A percentile compares a stretch with the other conserved stretches of the same genome.
phyloP scores from a whole-genome alignment of 2,329 filamentous ascomycete species.

The Neonectria neomacrospora region DNA sequence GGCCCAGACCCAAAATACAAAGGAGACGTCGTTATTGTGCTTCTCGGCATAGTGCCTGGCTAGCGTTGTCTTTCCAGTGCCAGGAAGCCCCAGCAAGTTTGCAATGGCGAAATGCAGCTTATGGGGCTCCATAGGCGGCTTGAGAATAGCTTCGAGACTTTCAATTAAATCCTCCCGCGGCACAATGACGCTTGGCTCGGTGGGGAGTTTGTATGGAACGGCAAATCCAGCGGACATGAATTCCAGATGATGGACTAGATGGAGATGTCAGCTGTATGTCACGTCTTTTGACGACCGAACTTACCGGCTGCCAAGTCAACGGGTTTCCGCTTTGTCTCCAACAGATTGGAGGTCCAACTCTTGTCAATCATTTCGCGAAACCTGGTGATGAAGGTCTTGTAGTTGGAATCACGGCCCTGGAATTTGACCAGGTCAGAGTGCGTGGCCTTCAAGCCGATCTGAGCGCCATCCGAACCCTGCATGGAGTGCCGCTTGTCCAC shows the following conservation, averaged over 20 bases:
- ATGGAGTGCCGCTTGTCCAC: slow-evolving; percentile 25
- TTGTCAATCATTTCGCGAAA: slow-evolving; percentile 20
- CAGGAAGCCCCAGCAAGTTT: slow-evolving; percentile 21
- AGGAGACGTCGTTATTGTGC: slow-evolving; percentile 13
- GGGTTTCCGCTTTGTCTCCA: slow-evolving; percentile 19
- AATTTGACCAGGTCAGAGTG: slow-evolving; percentile 25
- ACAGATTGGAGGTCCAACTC: slow-evolving; percentile 8
- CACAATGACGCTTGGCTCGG: slow-evolving; percentile 11
- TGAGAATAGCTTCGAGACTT: slow-evolving; percentile 3
- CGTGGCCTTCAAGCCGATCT: slow-evolving; percentile 20
- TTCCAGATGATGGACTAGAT: slow-evolving; percentile 19
- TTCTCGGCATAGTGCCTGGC: slow-evolving; percentile 21
- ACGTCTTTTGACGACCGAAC: neutral
- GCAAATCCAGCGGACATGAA: slow-evolving; percentile 17
- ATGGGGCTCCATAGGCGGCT: slow-evolving; percentile 2
- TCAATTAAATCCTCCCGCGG: slow-evolving; percentile 13
- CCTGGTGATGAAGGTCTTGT: slow-evolving; percentile 13
- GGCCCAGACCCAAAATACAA: slow-evolving; percentile 25
- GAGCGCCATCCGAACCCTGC: slow-evolving; percentile 21
- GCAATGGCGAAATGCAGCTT: slow-evolving; percentile 25
- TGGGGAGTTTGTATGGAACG: slow-evolving; percentile 20
- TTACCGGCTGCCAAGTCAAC: slow-evolving; percentile 22
- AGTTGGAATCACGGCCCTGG: slow-evolving; percentile 23
- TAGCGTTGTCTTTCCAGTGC: slow-evolving; percentile 25
- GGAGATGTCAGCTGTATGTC: neutral